phyloP scores from a whole-genome alignment of 2,329 filamentous ascomycete species.

The Aureobasidium sp. region DNA sequence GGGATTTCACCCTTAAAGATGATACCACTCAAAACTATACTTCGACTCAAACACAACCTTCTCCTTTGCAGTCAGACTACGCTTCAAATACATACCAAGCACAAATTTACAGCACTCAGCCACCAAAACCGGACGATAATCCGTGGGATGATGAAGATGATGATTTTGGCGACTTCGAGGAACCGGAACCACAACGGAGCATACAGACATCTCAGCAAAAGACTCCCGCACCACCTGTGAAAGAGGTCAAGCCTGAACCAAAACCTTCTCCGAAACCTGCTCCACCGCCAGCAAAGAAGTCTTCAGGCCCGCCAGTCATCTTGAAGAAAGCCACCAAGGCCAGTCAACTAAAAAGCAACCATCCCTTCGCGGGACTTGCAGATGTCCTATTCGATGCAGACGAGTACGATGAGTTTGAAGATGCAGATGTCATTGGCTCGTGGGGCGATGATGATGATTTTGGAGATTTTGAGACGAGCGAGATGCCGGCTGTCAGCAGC shows the following conservation, averaged over 20 bases:
- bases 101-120: background rate
- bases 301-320: background rate
- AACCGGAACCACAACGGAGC: conserved; percentile 6
- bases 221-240: background rate
- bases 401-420: conserved; percentile 23
- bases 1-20: conserved; percentile 18
- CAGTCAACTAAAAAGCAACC: conserved; percentile 1
- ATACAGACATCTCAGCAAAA: background rate
- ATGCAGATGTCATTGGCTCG: conserved; percentile 4
- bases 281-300: background rate
- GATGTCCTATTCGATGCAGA: conserved; percentile 19
- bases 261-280: background rate
- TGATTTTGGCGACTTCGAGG: conserved; percentile 31
- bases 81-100: conserved; percentile 2
- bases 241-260: background rate
- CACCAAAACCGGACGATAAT: conserved; percentile 23
- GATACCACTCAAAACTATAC: conserved; percentile 15
- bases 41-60: conserved; percentile 6
- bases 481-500: background rate
- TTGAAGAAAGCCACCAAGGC: conserved; percentile 3
- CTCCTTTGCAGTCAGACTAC: conserved; percentile 17
- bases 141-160: conserved; percentile 23
- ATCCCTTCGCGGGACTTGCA: conserved; percentile 10
- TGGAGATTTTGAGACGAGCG: conserved; percentile 26
- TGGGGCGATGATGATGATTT: conserved; percentile 29